Base-by-base conservation (phyloP, 768 basidiomycete species). In the Naganishia kalamii region DNA sequence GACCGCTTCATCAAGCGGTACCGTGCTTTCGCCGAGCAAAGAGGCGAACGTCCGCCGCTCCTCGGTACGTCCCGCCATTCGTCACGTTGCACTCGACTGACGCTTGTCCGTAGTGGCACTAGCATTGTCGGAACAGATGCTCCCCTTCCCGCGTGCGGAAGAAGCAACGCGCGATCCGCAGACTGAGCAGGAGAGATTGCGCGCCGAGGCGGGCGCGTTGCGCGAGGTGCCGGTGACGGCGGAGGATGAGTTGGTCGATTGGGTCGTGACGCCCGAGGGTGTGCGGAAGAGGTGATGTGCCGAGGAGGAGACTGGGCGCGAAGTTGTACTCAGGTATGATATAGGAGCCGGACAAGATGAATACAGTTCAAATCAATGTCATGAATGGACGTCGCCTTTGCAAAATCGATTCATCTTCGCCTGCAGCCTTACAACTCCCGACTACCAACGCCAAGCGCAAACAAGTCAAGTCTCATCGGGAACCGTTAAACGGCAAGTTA, bases 1-100 rank as follows among this genome's bases (percentile, higher is more conserved):
- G 66, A 68, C 30, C 62, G 66, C 0, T 68, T 60, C 32, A 54
- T 68, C 21, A 37, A 46, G 57, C 62, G 66, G 25, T 68, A 68
- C 49, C 29, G 33, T 11, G 32, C 32, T 8, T 43, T 19, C 21
- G 66, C 66, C n/a, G 35, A 41, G 21, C 5, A 11, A 13, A 35
- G 54, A 62, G 54, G 57, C 27, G 52, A 60, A 23, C 40, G 60
- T 13, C 35, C 52, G 32, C 66, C 66, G n/a, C 21, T 64, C 13
- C 48, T 67, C 17, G 61, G 66, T 67, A 43, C 47, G 32, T 21
- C n/a, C 29, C 54, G 17, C 12, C 48, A 5, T 29, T 4, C 7
- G 13, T 25, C 27, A 10, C n/a, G 19, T 35, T 10, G 0, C 10
- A 23, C 23, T 10, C 29, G 15, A 37, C 54, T 15, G 4, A 27